Evolutionary conservation across 1,284 basidiomycete genomes (phyloP), one percentile per base, ranked within the genome.

Genomic region (Ceratobasidium sp.): DNA sequence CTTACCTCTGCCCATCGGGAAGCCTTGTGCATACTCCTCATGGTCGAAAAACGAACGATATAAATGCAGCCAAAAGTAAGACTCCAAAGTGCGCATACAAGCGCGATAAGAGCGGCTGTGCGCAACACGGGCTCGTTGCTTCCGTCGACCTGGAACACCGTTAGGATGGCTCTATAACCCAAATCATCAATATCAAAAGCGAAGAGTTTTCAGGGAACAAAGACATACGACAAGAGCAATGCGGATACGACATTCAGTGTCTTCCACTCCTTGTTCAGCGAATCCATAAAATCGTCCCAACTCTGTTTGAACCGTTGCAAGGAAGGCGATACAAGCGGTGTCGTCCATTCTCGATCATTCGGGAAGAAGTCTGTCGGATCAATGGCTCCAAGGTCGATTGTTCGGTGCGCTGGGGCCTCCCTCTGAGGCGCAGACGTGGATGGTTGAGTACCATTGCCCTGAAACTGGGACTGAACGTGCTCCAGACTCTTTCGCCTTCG

Each of bases 11-110:
- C 90, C 89, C 90, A 93, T 70, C 85, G 83, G 1, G 88, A 87
- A 12, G 91, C 92, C 72, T 88, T 86, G 77, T 87, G 84, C 90
- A 92, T 92, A 74, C 83, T 89, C 57, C 87, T 84, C 91, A 93
- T 92, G 1, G 87, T 88, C n/a, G 87, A 86, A 76, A 93, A 92
- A 52, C 89, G 83, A 21, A 93, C 83, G 53, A 91, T 92, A 79
- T 89, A 93, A 67, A 91, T 85, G 76, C 91, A 91, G 0, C 92
- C 92, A 79, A 88, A 93, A 1, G 85, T 86, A 43, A 93, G 80
- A 75, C 89, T 91, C 87, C 91, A 90, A 74, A 92, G 77, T 0
- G 89, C 88, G 70, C 86, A 90, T 0, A 89, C 83, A 32, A 93
- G 80, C 0, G 90, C 91, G 32, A 91, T 78, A 14, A 92, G 80